phyloP scores from a whole-genome alignment of 148 eudicot genomes.

The Dysphania ambrosioides region DNA sequence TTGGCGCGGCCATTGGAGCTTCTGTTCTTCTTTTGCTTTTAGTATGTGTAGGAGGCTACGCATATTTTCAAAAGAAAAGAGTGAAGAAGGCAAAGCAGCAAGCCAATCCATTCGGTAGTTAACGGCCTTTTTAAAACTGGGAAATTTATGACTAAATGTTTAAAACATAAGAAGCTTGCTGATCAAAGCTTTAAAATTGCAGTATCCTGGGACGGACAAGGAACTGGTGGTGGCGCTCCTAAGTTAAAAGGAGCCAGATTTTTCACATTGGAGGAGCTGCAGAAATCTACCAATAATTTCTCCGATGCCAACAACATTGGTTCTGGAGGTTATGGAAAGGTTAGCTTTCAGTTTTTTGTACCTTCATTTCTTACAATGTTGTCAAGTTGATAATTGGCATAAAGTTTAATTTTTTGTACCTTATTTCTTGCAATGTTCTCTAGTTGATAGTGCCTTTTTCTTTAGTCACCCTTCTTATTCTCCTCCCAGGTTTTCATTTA shows the following conservation, averaged over 20 bases:
- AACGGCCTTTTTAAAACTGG: constrained; percentile 8
- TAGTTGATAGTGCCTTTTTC: too few species aligned
- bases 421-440: background rate
- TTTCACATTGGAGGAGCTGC: constrained; percentile 73
- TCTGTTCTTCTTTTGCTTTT: constrained; percentile 40
- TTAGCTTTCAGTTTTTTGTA: too few species aligned
- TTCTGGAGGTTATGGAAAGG: constrained; percentile 89
- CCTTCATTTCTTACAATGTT: too few species aligned
- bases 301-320: constrained; percentile 60
- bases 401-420: background rate
- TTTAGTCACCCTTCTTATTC: background rate
- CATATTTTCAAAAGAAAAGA: constrained; percentile 53
- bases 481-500: background rate
- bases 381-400: too few species aligned
- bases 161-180: background rate
- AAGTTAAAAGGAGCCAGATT: constrained; percentile 66
- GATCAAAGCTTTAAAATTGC: constrained; percentile 23
- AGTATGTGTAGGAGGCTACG: constrained; percentile 50
- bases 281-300: constrained; percentile 59
- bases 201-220: constrained; percentile 65
- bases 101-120: constrained; percentile 54
- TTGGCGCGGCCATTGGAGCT: constrained; percentile 46
- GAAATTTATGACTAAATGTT: background rate
- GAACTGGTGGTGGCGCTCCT: constrained; percentile 59
- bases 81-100: constrained; percentile 46